A percentile compares a stretch with the other conserved stretches of the same genome.
Conservation (phyloP, 164 flowering plant genomes). For the Vitis riparia region DNA sequence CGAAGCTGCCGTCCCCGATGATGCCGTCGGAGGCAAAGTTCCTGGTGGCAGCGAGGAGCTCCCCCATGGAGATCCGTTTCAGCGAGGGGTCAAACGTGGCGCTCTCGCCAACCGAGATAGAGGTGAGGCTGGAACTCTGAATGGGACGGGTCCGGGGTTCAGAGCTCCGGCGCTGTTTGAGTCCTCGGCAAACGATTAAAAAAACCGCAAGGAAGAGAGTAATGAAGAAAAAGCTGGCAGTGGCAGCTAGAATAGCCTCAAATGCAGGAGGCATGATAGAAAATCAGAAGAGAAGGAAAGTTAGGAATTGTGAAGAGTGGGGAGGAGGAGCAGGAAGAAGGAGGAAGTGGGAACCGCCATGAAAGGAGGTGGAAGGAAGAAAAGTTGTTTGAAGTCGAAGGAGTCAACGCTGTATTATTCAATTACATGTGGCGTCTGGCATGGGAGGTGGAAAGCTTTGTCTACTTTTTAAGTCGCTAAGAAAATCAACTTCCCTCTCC, state of each 20-base stretch:
- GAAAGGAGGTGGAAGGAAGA: no score
- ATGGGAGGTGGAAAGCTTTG: no score
- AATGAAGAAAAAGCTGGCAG: slow-evolving; percentile 48
- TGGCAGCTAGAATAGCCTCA: slow-evolving; percentile 46
- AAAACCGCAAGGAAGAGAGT: slow-evolving; percentile 33
- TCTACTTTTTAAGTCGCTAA: no score
- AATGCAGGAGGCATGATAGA: background rate
- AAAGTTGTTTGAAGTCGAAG: no score
- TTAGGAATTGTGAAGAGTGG: background rate
- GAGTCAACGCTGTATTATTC: no score
- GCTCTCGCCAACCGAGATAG: slow-evolving; percentile 42
- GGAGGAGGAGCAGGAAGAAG: background rate
- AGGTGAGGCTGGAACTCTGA: slow-evolving; percentile 7
- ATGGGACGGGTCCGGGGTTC: slow-evolving; percentile 11
- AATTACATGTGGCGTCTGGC: no score
- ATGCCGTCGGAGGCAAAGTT: slow-evolving; percentile 61
- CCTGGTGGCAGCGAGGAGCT: slow-evolving; percentile 56
- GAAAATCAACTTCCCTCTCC: no score
- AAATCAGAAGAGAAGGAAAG: no score
- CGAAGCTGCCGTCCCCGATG: slow-evolving; percentile 90
- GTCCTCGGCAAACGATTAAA: slow-evolving; percentile 31
- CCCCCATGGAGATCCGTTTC: slow-evolving; percentile 56
- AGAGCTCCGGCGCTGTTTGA: background rate
- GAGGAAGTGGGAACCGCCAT: background rate
- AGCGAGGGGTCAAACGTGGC: slow-evolving; percentile 64